These are phyloP conservation scores for Areca catechu DNA, from an alignment of 176 grass and related monocot species.

Conservation along the genomic window DNA sequence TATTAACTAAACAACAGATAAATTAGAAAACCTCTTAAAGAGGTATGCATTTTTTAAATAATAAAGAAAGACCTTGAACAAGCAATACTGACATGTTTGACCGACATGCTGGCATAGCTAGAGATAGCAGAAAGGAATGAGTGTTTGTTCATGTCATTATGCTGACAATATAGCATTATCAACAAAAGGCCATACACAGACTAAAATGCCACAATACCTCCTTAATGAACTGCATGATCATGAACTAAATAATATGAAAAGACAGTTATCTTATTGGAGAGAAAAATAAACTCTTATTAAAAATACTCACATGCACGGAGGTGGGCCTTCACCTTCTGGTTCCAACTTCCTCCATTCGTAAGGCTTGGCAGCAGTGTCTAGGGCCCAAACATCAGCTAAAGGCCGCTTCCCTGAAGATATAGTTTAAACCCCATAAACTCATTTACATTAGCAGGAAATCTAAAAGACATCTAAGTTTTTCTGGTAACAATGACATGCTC, in stretches of 20 bases:
- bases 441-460: background rate
- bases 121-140: no score
- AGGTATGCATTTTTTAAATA: no score
- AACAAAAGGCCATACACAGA: no score
- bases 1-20: no score
- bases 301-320: constrained; percentile 95
- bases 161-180: no score
- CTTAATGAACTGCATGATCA: no score
- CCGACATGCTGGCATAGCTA: no score
- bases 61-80: no score
- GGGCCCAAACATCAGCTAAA: constrained; percentile 96
- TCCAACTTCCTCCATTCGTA: constrained; percentile 99
- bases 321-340: constrained; percentile 97
- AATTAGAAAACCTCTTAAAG: no score
- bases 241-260: background rate
- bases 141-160: no score
- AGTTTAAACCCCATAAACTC: background rate
- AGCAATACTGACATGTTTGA: no score
- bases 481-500: background rate
- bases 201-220: no score
- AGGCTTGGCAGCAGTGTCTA: constrained; percentile 97
- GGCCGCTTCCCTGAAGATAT: constrained; percentile 70
- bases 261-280: constrained; percentile 7
- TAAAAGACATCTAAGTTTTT: background rate
- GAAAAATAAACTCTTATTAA: constrained; percentile 1